phyloP scores from a whole-genome alignment of 768 basidiomycete genomes.

The Rhizopogon vesiculosus region DNA sequence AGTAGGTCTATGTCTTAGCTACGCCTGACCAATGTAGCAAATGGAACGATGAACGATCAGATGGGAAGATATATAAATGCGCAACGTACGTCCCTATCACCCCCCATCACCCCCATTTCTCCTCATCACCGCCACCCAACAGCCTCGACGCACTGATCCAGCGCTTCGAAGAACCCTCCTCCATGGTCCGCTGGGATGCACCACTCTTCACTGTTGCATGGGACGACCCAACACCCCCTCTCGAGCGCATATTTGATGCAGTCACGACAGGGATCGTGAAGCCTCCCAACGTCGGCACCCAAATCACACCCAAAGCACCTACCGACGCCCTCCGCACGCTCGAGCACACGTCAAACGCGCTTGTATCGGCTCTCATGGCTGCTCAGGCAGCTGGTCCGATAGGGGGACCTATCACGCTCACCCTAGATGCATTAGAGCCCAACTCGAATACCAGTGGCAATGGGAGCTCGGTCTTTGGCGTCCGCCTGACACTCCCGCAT shows the following conservation, averaged over 20 bases:
- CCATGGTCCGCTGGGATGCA: slow-evolving; percentile 99
- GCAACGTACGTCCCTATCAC: slow-evolving; percentile 54
- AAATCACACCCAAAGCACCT: slow-evolving; percentile 74
- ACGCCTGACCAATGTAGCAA: slow-evolving; percentile 69
- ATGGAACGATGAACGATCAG: slow-evolving; percentile 61
- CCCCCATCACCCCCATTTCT: background rate
- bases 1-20: slow-evolving; percentile 67
- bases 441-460: slow-evolving; percentile 18
- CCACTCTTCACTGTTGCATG: slow-evolving; percentile 85
- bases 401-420: slow-evolving; percentile 46
- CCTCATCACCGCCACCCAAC: background rate
- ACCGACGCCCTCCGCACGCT: slow-evolving; percentile 83
- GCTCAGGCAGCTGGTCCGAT: slow-evolving; percentile 49
- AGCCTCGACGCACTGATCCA: slow-evolving; percentile 59
- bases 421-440: slow-evolving; percentile 17
- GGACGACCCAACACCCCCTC: slow-evolving; percentile 63
- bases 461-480: slow-evolving; percentile 21
- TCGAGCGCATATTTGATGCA: slow-evolving; percentile 73
- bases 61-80: slow-evolving; percentile 48
- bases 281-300: slow-evolving; percentile 83
- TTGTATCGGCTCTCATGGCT: slow-evolving; percentile 70
- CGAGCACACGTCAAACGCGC: slow-evolving; percentile 67
- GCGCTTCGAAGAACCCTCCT: slow-evolving; percentile 94
- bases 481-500: slow-evolving; percentile 58
- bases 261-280: slow-evolving; percentile 77